Percentiles rank a stretch among this genome's conserved stretches.
Conservation (phyloP, 352 stramenopile species). For the Peronospora tabacina region DNA sequence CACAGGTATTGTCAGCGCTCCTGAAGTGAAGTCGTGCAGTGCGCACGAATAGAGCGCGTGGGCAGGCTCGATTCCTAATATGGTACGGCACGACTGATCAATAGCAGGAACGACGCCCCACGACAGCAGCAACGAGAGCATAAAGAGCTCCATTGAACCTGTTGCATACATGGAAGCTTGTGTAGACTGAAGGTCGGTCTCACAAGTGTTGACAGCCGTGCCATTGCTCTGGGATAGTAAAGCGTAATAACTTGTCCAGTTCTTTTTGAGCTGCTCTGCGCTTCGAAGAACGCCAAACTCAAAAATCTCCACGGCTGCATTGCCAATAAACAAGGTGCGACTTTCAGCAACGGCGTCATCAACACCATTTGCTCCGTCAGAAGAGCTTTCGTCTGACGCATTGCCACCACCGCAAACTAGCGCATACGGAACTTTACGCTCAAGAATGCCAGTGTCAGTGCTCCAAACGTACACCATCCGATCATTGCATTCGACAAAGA, state of each 20-base stretch:
- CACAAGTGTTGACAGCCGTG: not conserved
- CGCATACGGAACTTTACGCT: constrained; percentile 47
- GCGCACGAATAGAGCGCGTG: constrained; percentile 59
- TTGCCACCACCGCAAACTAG: constrained; percentile 50
- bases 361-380: not conserved
- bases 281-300: constrained; percentile 59
- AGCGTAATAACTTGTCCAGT: constrained; percentile 59
- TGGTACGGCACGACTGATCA: constrained; percentile 46
- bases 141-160: constrained; percentile 57
- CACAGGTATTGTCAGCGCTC: constrained; percentile 63
- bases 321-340: constrained; percentile 47
- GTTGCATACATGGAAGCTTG: constrained; percentile 48
- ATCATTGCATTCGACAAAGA: constrained; percentile 67
- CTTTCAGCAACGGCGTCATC: constrained; percentile 31
- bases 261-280: constrained; percentile 58
- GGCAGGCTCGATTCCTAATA: constrained; percentile 50
- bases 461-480: constrained; percentile 77
- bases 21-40: constrained; percentile 41
- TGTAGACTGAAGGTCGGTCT: constrained; percentile 1
- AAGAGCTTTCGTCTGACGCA: constrained; percentile 7
- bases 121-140: constrained; percentile 69
- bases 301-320: constrained; percentile 48
- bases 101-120: constrained; percentile 62
- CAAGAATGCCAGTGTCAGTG: constrained; percentile 63
- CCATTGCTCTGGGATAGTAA: constrained; percentile 13